These are phyloP conservation scores for Cladosporium sp. DNA, from an alignment of 2,329 filamentous ascomycete species.

Conservation along the genomic window DNA sequence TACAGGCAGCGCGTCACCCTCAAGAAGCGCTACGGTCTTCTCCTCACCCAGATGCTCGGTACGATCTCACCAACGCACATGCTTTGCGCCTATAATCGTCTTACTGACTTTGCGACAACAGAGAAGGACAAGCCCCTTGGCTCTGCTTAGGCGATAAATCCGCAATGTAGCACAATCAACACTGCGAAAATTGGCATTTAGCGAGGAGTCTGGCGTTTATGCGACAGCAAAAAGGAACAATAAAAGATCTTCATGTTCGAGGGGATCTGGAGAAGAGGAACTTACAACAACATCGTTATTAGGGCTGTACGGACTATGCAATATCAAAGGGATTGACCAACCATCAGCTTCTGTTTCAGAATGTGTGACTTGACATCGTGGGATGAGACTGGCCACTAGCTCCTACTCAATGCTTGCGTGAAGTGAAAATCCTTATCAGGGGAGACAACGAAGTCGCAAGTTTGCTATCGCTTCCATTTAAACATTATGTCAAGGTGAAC, in stretches of 20 bases:
- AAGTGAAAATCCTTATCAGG: neutral
- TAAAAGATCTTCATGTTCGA: constrained; percentile 1
- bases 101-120: constrained; percentile 21
- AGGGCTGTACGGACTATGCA: neutral
- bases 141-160: constrained; percentile 27
- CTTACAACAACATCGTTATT: neutral
- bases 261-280: neutral
- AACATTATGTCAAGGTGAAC: too few relatives aligned
- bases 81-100: neutral
- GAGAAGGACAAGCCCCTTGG: constrained; percentile 44
- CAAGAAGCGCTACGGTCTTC: constrained; percentile 86
- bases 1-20: constrained; percentile 82
- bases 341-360: neutral
- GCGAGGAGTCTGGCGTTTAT: constrained; percentile 24
- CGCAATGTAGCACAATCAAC: neutral
- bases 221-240: constrained; percentile 3
- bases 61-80: neutral
- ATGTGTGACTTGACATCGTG: too few relatives aligned
- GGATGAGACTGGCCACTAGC: too few relatives aligned
- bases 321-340: neutral
- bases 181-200: constrained; percentile 18
- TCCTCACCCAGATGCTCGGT: constrained; percentile 71
- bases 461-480: too few relatives aligned
- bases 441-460: neutral
- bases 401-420: too few relatives aligned